A percentile compares a stretch with the other conserved stretches of the same genome.
Conservation (phyloP, 768 basidiomycete genomes). For the Floccularia luteovirens region DNA sequence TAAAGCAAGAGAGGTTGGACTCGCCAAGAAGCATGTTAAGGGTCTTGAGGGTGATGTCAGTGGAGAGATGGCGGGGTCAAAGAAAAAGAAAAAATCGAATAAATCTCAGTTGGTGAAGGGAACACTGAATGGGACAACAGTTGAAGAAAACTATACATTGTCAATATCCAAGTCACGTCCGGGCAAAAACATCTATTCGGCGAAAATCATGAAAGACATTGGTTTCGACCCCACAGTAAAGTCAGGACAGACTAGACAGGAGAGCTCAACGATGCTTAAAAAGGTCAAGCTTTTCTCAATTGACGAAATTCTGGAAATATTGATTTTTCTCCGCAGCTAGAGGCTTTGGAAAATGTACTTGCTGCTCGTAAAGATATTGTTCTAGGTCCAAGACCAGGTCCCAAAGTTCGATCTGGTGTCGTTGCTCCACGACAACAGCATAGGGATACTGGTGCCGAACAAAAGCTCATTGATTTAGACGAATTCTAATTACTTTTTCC, state of each 20-base stretch:
- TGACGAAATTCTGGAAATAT: constrained; percentile 1
- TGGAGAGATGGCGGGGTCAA: constrained; percentile 10
- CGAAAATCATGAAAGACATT: constrained; percentile 57
- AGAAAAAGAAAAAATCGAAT: constrained; percentile 11
- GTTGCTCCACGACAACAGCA: constrained; percentile 15
- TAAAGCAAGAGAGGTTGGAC: constrained; percentile 42
- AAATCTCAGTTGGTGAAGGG: constrained; percentile 6
- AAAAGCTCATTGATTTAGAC: constrained; percentile 38
- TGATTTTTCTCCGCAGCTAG: constrained; percentile 32
- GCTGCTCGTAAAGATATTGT: constrained; percentile 41
- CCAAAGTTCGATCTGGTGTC: constrained; percentile 57
- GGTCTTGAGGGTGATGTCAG: constrained; percentile 9
- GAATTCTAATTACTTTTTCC: constrained; percentile 19
- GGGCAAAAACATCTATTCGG: constrained; percentile 42
- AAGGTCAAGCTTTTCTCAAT: constrained; percentile 58
- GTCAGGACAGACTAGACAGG: constrained; percentile 33
- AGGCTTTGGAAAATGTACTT: constrained; percentile 45
- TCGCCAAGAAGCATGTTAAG: not conserved
- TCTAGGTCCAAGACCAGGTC: constrained; percentile 60
- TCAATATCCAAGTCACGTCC: too few relatives aligned
- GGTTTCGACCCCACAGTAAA: constrained; percentile 76
- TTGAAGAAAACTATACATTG: too few relatives aligned
- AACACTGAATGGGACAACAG: too few relatives aligned
- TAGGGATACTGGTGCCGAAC: constrained; percentile 17
- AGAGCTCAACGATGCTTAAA: constrained; percentile 35